Conservation (phyloP, 345 rosid genomes). For the Aurinia saxatilis region DNA sequence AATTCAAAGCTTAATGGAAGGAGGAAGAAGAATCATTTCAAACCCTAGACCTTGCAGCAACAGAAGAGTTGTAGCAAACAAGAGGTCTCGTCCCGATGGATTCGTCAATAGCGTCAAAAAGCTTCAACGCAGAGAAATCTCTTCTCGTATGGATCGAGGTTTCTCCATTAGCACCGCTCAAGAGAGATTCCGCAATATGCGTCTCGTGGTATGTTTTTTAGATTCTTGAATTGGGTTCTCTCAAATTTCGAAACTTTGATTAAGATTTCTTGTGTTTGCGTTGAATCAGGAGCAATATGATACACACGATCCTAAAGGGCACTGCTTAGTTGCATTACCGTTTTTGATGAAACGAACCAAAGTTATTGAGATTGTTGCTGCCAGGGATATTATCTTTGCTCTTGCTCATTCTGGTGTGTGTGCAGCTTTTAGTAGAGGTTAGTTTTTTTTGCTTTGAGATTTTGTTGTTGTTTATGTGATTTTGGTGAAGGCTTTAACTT, state of each 20-base stretch:
- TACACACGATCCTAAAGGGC: slow-evolving; percentile 82
- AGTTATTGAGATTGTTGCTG: slow-evolving; percentile 86
- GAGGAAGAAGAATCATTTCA: slow-evolving; percentile 45
- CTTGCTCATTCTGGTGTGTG: slow-evolving; percentile 89
- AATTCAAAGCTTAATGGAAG: slow-evolving; percentile 31
- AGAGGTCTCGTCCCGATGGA: slow-evolving; percentile 47
- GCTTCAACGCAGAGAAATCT: slow-evolving; percentile 78
- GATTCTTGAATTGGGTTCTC: no score
- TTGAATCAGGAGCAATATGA: slow-evolving; percentile 76
- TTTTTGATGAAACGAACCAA: slow-evolving; percentile 73
- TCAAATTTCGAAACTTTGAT: neutral
- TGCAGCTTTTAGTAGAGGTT: slow-evolving; percentile 90
- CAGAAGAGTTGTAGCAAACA: slow-evolving; percentile 49
- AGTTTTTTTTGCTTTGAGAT: neutral
- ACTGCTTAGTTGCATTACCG: slow-evolving; percentile 51
- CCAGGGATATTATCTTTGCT: slow-evolving; percentile 76
- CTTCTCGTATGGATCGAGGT: slow-evolving; percentile 64
- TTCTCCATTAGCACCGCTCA: slow-evolving; percentile 75
- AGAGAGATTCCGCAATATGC: slow-evolving; percentile 84
- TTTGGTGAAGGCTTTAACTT: slow-evolving; percentile 47
- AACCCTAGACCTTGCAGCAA: slow-evolving; percentile 61
- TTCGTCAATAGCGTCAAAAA: slow-evolving; percentile 72
- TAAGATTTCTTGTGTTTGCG: neutral
- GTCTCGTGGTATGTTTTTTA: slow-evolving; percentile 35
- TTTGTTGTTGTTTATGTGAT: neutral